Conservation (phyloP, 768 basidiomycete species). For the Hortiboletus flavorubellus region DNA sequence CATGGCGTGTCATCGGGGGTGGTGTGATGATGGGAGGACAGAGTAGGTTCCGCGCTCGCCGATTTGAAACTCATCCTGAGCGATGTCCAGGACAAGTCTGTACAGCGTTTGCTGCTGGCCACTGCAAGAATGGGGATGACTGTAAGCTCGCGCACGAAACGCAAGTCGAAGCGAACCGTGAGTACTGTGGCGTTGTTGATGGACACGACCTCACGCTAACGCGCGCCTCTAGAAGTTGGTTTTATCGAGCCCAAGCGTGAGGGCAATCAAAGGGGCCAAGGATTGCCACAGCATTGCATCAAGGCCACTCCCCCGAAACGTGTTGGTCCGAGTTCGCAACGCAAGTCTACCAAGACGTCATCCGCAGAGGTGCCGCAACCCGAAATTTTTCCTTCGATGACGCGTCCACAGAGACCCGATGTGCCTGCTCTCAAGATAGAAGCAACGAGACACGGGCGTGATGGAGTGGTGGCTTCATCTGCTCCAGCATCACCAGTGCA, state of each 20-base stretch:
- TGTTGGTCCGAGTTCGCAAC: conserved; percentile 4
- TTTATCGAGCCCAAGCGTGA: conserved; percentile 14
- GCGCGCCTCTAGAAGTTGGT: conserved; percentile 9
- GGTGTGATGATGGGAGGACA: conserved; percentile 63
- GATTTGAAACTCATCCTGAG: not conserved
- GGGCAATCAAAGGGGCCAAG: not conserved
- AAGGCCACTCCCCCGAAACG: conserved; percentile 8
- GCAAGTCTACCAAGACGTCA: conserved; percentile 6
- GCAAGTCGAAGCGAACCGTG: conserved; percentile 22
- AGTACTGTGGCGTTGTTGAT: not conserved
- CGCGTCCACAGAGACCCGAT: not conserved
- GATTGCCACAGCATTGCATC: not conserved
- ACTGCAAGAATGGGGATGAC: conserved; percentile 26
- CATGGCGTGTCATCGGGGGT: conserved; percentile 76
- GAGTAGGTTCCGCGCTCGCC: conserved; percentile 18
- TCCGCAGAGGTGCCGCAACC: not conserved
- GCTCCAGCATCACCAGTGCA: conserved; percentile 14
- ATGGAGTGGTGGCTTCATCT: not conserved
- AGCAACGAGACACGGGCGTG: not conserved
- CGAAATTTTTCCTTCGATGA: not conserved
- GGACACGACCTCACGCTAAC: not conserved
- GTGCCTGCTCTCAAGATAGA: not conserved
- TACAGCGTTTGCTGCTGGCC: conserved; percentile 21
- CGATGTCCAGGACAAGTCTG: conserved; percentile 23
- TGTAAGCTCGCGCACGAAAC: conserved; percentile 31